Evolutionary conservation across 371 early-diverging fungal genomes (phyloP).

Genomic region (Gilbertella persicaria): DNA sequence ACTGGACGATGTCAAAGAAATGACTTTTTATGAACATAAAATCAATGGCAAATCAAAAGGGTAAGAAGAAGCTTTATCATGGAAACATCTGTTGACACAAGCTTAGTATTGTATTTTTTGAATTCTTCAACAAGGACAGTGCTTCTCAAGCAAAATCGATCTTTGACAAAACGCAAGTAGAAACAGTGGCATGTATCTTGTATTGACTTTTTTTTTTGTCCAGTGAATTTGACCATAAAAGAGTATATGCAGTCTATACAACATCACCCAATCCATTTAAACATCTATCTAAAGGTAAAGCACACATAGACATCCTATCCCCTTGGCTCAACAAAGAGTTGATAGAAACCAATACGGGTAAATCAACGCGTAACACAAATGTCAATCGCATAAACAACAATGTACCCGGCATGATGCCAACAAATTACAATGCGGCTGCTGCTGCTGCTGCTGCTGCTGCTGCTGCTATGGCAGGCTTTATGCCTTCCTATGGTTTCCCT

Average conservation of each 20-base stretch:
- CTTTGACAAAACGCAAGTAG: conserved; percentile 45
- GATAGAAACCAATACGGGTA: conserved; percentile 23
- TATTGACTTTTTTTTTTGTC: not conserved
- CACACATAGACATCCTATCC: not conserved
- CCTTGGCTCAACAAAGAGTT: conserved; percentile 10
- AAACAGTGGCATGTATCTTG: not conserved
- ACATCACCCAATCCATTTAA: conserved; percentile 48
- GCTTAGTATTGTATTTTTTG: conserved; percentile 50
- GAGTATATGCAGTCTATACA: conserved; percentile 37
- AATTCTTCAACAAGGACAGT: conserved; percentile 44
- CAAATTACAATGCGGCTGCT: conserved; percentile 2
- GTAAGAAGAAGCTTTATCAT: conserved; percentile 17
- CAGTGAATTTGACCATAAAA: conserved; percentile 45
- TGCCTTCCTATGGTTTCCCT: conserved; percentile 8
- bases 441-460: conserved; percentile 15
- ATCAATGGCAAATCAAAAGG: conserved; percentile 69
- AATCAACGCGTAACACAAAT: conserved; percentile 23
- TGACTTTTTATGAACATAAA: conserved; percentile 65
- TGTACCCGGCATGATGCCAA: conserved; percentile 28
- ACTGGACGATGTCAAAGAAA: conserved; percentile 40
- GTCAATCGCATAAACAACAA: conserved; percentile 27
- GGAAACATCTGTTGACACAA: not conserved
- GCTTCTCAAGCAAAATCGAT: conserved; percentile 42
- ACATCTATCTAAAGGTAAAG: conserved; percentile 52
- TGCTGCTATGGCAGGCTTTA: conserved; percentile 34